Evolutionary conservation across 768 basidiomycete species (phyloP), one percentile per base, ranked within the genome.

Genomic region (Collybia sp.): DNA sequence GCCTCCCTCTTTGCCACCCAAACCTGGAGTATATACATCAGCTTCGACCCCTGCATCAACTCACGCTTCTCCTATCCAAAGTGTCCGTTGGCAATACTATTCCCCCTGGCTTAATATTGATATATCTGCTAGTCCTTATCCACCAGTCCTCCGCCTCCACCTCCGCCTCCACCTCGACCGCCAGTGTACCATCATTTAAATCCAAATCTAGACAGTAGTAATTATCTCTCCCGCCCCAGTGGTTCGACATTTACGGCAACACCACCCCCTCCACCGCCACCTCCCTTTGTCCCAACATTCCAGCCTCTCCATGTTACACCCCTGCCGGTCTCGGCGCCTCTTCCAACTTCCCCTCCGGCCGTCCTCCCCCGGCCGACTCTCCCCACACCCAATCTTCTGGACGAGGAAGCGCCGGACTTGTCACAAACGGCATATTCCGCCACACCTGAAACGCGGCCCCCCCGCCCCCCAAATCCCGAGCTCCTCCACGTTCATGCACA

Each of bases 401-500:
- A 88, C 62, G 77, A 79, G 46, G 85, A 88, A 53, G 58, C 67
- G 53, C 48, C 59, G 54, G 56, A 62, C 48, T 64, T 53, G 33
- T 53, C 56, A 30, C 41, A 52, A 38, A 35, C 59, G 2, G 58
- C 57, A 30, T 55, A 51, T 8, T 46, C 57, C 31, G 53, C 52
- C 41, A 40, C 51, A 48, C 42, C 47, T 39, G 52, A 58, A 12
- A 58, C 65, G 19, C 75, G 79, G 41, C 91, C 91, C 48, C 86
- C 85, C 35, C 84, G 89, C 19, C 92, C 91, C 15, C 88, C 87
- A 4, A 93, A 95, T 66, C 93, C 92, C 42, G 91, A 95, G 59
- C 75, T 96, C 12, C 73, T 96, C 48, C 79, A 76, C 15, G 73
- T 97, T 16, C 91, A 95, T 50, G 71, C 77, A 11, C 77, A 79